Evolutionary conservation across 2,329 filamentous ascomycete genomes (phyloP).

Genomic region (Exophiala lecanii-corni): DNA sequence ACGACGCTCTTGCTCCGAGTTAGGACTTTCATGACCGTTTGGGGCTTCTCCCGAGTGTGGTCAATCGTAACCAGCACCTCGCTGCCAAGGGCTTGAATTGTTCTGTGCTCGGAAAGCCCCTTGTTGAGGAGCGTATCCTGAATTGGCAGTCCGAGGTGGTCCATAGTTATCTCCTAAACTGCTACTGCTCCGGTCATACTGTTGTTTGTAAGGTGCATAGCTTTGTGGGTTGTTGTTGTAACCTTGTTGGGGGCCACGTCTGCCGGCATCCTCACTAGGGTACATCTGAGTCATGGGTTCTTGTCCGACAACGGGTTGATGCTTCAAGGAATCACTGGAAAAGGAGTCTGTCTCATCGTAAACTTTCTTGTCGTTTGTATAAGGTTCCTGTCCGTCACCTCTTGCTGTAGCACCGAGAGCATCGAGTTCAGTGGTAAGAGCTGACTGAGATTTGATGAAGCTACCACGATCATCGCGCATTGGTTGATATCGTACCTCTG

Average conservation of each 20-base stretch:
- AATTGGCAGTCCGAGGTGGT: conserved; percentile 24
- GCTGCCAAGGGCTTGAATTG: conserved; percentile 58
- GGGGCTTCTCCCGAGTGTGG: conserved; percentile 31
- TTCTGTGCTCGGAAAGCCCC: conserved; percentile 44
- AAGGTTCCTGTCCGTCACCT: conserved; percentile 64
- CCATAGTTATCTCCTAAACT: conserved; percentile 12
- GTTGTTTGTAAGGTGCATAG: conserved; percentile 22
- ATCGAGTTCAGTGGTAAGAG: conserved; percentile 82
- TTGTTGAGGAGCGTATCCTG: conserved; percentile 27
- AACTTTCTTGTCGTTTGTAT: conserved; percentile 51
- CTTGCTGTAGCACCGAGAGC: conserved; percentile 83
- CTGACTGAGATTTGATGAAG: conserved; percentile 93
- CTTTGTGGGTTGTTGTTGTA: conserved; percentile 19
- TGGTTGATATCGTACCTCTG: conserved; percentile 88
- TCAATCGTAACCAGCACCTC: conserved; percentile 61
- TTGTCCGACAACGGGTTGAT: conserved; percentile 14
- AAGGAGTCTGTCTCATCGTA: conserved; percentile 63
- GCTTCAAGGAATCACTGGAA: conserved; percentile 29
- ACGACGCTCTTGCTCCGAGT: conserved; percentile 10
- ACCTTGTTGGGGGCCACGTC: conserved; percentile 35
- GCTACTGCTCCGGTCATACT: conserved; percentile 31
- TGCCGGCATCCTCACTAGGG: conserved; percentile 37
- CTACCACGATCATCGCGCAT: conserved; percentile 95
- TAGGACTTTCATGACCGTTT: not conserved
- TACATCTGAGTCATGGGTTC: conserved; percentile 33